Percentiles rank a stretch among this genome's conserved stretches.
Conservation (phyloP, 345 rosid genomes). For the Streptanthus diversifolius region DNA sequence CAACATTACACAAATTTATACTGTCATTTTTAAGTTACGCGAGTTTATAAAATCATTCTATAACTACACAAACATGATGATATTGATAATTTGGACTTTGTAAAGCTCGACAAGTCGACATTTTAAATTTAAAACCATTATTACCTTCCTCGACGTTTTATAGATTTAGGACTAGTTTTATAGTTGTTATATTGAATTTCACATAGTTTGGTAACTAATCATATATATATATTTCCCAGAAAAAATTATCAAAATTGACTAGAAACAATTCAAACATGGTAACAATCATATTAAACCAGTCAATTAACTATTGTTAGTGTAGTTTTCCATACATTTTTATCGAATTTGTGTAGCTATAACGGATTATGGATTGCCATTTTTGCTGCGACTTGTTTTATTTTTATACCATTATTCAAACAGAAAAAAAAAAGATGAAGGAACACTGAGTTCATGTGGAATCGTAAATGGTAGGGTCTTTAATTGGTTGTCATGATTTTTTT, state of each 20-base stretch:
- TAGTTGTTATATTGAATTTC: background rate
- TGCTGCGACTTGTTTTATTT: background rate
- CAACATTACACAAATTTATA: background rate
- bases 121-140: background rate
- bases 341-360: background rate
- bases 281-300: background rate
- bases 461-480: slow-evolving; percentile 26
- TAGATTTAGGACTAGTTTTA: background rate
- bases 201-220: background rate
- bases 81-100: background rate
- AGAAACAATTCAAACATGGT: background rate
- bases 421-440: background rate
- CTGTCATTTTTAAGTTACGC: background rate
- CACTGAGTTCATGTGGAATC: background rate
- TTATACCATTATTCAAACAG: background rate
- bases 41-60: background rate
- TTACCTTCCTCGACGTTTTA: background rate
- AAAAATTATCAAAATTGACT: background rate
- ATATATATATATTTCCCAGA: background rate
- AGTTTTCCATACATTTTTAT: background rate
- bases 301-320: background rate
- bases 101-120: background rate
- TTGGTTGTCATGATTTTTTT: slow-evolving; percentile 13
- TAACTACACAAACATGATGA: background rate
- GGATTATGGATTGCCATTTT: background rate